phyloP scores from a whole-genome alignment of 495 filamentous ascomycete species.

The Podospora sp. region DNA sequence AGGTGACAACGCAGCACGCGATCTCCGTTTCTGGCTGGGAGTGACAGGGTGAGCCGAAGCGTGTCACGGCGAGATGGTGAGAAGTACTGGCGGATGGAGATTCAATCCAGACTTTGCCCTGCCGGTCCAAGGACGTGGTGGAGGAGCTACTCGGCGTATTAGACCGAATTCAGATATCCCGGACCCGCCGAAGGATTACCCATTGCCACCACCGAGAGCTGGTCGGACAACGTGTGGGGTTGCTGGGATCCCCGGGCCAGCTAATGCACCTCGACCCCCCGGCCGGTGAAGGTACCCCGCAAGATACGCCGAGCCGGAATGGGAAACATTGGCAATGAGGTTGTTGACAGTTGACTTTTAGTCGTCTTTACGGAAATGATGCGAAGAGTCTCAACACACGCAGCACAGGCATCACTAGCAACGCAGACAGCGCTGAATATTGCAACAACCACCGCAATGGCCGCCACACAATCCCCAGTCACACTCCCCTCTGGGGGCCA shows the following conservation, averaged over 20 bases:
- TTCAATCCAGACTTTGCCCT: background rate
- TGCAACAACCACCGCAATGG: background rate
- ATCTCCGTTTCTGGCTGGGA: no score
- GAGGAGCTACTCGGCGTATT: background rate
- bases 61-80: background rate
- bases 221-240: background rate
- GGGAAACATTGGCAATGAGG: background rate
- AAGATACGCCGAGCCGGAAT: background rate
- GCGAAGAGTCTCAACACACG: no score
- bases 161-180: conserved; percentile 3
- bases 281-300: background rate
- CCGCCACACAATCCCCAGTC: background rate
- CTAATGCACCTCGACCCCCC: background rate
- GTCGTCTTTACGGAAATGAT: no score
- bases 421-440: no score
- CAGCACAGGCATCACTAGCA: background rate
- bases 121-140: no score
- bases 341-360: no score
- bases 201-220: background rate
- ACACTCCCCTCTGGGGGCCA: conserved; percentile 19
- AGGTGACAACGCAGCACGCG: no score
- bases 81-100: background rate
- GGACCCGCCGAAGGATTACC: conserved; percentile 13
- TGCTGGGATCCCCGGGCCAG: background rate
- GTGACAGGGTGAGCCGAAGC: no score